Percentiles rank a stretch among this genome's conserved stretches.
Evolutionary conservation across 306 rosid genomes (phyloP).

Genomic region (Elaeagnus macrophylla): DNA sequence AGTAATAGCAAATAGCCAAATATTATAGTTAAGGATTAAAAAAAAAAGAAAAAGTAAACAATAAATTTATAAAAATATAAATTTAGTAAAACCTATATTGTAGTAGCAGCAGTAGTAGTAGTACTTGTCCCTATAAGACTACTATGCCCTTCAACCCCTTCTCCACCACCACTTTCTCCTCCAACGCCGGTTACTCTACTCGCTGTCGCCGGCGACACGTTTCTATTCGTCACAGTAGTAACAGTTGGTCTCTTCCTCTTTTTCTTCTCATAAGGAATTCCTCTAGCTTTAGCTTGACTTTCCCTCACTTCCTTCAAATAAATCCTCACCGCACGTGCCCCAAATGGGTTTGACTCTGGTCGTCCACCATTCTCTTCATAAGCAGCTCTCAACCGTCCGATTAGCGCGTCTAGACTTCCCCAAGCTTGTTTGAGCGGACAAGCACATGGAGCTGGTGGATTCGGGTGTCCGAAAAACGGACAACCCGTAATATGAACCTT

Average conservation of each 20-base stretch:
- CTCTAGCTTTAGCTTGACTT: slow-evolving; percentile 82
- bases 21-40: too few relatives aligned
- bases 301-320: slow-evolving; percentile 83
- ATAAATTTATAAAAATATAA: slow-evolving; percentile 17
- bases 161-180: too few relatives aligned
- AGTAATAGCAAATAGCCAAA: slow-evolving; percentile 13
- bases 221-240: slow-evolving; percentile 1
- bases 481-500: slow-evolving; percentile 74
- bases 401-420: slow-evolving; percentile 88
- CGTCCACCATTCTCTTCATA: slow-evolving; percentile 92
- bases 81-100: slow-evolving; percentile 37
- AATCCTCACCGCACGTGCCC: slow-evolving; percentile 71
- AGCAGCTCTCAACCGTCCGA: slow-evolving; percentile 91
- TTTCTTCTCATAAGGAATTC: slow-evolving; percentile 91
- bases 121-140: not conserved
- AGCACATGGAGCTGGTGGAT: slow-evolving; percentile 80
- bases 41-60: not conserved
- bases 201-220: not conserved
- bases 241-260: slow-evolving; percentile 51
- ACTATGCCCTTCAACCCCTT: too few relatives aligned
- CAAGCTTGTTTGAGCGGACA: slow-evolving; percentile 81
- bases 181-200: not conserved
- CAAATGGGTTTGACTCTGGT: slow-evolving; percentile 82
- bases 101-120: slow-evolving; percentile 30
- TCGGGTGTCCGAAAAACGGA: slow-evolving; percentile 70